Conservation (phyloP, 352 stramenopile genomes). For the Phytophthora megakarya region DNA sequence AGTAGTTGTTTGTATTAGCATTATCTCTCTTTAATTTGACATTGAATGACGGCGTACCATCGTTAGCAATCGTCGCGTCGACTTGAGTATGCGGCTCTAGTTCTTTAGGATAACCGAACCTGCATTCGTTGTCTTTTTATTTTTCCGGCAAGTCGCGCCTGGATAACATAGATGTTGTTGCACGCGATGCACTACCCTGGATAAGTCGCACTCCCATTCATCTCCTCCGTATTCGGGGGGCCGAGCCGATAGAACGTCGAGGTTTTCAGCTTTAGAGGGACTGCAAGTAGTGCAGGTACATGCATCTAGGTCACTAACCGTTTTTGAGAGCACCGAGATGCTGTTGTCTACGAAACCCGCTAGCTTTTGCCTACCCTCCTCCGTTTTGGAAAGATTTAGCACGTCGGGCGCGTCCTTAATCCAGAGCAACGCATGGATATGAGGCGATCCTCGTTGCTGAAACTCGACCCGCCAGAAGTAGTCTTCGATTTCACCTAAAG, state of each 20-base stretch:
- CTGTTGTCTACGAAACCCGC: conserved; percentile 7
- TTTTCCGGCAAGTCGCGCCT: conserved; percentile 12
- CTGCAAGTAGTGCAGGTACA: conserved; percentile 3
- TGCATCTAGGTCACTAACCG: not conserved
- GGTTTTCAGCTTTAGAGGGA: not conserved
- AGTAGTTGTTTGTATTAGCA: conserved; percentile 25
- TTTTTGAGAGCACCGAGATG: conserved; percentile 13
- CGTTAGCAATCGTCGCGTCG: not conserved
- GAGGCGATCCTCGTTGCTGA: conserved; percentile 29
- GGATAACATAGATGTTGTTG: conserved; percentile 25
- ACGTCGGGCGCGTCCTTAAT: conserved; percentile 28
- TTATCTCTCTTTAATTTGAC: conserved; percentile 17
- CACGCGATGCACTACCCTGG: conserved; percentile 12
- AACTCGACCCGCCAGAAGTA: conserved; percentile 38
- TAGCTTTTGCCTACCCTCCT: conserved; percentile 8
- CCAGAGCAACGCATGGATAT: conserved; percentile 32
- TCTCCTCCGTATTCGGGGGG: not conserved
- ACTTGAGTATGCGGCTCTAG: not conserved
- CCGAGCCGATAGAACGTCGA: conserved; percentile 9
- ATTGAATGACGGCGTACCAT: conserved; percentile 4
- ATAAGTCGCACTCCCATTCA: conserved; percentile 22
- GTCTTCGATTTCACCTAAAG: conserved; percentile 29
- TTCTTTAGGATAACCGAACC: conserved; percentile 22
- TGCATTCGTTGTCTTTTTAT: conserved; percentile 7
- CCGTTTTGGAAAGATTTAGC: conserved; percentile 12